These are phyloP conservation scores for Furcasterigmium furcatum DNA, from an alignment of 2,329 filamentous ascomycete species.

Conservation along the genomic window DNA sequence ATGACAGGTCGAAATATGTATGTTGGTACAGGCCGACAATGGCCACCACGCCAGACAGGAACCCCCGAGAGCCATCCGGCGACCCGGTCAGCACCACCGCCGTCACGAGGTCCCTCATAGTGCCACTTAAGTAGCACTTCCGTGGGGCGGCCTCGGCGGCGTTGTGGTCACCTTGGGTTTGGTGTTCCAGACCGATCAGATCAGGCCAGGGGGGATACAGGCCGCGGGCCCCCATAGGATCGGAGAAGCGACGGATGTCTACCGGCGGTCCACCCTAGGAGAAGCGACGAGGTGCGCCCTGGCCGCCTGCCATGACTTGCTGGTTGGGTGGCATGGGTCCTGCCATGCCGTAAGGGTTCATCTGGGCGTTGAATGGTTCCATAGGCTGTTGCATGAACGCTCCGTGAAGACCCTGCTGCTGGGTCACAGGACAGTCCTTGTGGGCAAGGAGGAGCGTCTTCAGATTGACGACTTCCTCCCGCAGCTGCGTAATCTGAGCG, in stretches of 20 bases:
- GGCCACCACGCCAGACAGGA: too few species aligned
- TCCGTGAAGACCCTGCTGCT: conserved; percentile 71
- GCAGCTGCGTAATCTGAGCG: conserved; percentile 76
- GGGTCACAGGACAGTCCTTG: conserved; percentile 92
- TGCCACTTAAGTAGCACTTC: too few species aligned
- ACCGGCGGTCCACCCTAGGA: conserved; percentile 41
- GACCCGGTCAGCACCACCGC: too few species aligned
- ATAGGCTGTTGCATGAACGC: conserved; percentile 54
- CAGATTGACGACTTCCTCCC: conserved; percentile 91
- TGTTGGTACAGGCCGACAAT: background rate
- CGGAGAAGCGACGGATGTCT: too few species aligned
- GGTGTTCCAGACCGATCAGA: too few species aligned
- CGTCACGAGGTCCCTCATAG: too few species aligned
- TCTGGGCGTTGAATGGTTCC: conserved; percentile 51
- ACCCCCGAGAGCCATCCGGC: too few species aligned
- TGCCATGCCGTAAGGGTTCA: conserved; percentile 59
- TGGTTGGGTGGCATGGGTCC: conserved; percentile 44
- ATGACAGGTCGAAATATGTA: background rate
- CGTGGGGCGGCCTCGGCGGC: too few species aligned
- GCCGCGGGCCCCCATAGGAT: too few species aligned
- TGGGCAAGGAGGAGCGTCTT: conserved; percentile 91
- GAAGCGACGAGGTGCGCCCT: conserved; percentile 53
- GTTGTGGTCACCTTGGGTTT: too few species aligned
- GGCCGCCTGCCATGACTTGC: conserved; percentile 50
- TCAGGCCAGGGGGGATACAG: too few species aligned